Evolutionary conservation across 75 land plant species (phyloP), one percentile per base, ranked within the genome.

Genomic region (Adiantum capillusveneris): DNA sequence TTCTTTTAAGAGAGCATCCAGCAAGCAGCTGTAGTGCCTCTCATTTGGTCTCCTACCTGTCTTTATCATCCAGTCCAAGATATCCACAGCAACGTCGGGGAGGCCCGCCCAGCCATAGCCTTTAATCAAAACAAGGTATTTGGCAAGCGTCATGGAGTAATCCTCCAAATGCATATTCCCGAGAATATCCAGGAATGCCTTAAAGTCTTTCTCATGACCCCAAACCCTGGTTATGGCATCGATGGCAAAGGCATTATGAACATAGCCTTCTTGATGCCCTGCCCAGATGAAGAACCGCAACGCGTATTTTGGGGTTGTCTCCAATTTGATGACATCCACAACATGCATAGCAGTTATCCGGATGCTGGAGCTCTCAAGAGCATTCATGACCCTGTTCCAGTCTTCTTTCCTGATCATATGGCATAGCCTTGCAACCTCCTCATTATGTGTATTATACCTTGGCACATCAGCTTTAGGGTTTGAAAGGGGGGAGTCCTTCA

Each of bases 201-300:
- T 46, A 5, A 46, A 46, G 14, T 46, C 17, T 14, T 17, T 46
- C 49, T 46, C 49, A 46, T 46, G 49, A 2, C 49, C 49, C 49
- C 49, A 46, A 2, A 46, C 17, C 49, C 49, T 46, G 21, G 21
- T 17, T n/a, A 46, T 46, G 17, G 49, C 17, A 20, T 46, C 14
- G 49, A 46, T 46, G 49, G 49, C 49, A 46, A 46, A 46, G n/a
- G 49, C 49, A 46, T 46, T 46, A 20, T 46, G 49, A 5, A n/a
- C 49, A 46, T 46, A 46, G 21, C 49, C 49, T 6, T 2, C 12
- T 14, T 46, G 49, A 3, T 46, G 49, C 14, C 49, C 49, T 6
- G 49, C 49, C 49, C 49, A 46, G 14, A 46, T 46, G 14, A 46
- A 46, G 17, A 46, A 46, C 49, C 21, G n/a, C 5, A 46, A 14